Base-by-base conservation (phyloP, 163 green algal species). In the Smithsoniella earleae region DNA sequence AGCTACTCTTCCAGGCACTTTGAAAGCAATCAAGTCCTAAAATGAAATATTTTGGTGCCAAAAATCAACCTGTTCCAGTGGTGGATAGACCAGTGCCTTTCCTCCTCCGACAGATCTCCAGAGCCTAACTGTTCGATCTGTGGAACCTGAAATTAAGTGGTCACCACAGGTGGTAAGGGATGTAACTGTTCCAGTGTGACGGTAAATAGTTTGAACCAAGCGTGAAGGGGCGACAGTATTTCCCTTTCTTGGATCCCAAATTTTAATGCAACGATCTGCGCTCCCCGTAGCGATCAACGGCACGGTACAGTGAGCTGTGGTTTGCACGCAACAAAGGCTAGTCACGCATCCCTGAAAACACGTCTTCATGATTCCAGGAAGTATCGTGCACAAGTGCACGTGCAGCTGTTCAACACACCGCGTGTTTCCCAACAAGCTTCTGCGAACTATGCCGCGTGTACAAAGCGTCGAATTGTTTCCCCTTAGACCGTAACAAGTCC, bases 101-200 rank as follows among this genome's bases (percentile, higher is more conserved):
- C 85, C 52, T 3, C 76, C 77, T 30, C 79, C 74, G 58, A 77
- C 77, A n/a, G 79, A 62, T 10, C 76, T 73, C 87, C 87, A 92
- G 31, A 90, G 74, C 33, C 84, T 79, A 10, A 89, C 73, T 2
- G 65, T 84, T 28, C 82, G 62, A 78, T 92, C 87, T 31, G 83
- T 88, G 62, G 76, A 84, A 46, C 81, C 81, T 74, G 64, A 84
- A 1, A 91, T 52, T 66, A 92, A 75, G 73, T 80, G 87, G 34
- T 73, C 46, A 2, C 75, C 78, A 6, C 78, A 76, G 8, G 78
- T 36, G 6, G 82, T 76, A 1, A 92, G 25, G 34, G 46, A 73
- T 2, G 85, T 89, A 22, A 92, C 77, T 6, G 83, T 90, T 54
- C 84, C 81, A 10, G 46, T 82, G 77, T 92, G 87, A 2, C 84